Conservation (phyloP, 495 filamentous ascomycete genomes). For the Sporormia fimetaria region DNA sequence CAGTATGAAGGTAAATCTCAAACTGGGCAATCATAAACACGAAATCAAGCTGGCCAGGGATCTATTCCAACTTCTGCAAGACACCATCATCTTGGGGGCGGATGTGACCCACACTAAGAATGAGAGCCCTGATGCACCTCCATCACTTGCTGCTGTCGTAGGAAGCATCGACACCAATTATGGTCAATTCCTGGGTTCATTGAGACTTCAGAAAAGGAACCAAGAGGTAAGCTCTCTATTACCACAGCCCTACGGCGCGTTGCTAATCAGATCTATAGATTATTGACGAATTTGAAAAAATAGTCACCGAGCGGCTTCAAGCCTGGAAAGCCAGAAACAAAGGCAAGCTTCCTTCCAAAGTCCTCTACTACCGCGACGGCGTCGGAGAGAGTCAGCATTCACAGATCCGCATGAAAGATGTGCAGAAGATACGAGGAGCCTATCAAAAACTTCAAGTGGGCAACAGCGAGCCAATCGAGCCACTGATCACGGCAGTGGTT, state of each 20-base stretch:
- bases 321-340: not conserved
- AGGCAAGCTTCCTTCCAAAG: not conserved
- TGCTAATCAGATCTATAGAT: conserved; percentile 5
- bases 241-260: not conserved
- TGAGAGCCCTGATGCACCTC: conserved; percentile 1
- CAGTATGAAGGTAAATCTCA: conserved; percentile 8
- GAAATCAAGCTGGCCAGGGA: too few species aligned
- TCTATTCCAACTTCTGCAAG: not conserved
- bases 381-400: conserved; percentile 7
- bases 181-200: conserved; percentile 3
- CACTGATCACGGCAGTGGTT: not conserved
- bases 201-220: not conserved
- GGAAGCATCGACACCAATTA: not conserved
- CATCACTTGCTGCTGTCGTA: conserved; percentile 9
- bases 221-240: not conserved
- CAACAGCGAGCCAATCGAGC: not conserved
- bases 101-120: conserved; percentile 8
- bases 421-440: not conserved
- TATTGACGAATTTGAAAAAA: not conserved
- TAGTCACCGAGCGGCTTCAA: not conserved
- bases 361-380: conserved; percentile 10
- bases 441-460: not conserved
- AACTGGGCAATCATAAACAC: not conserved
- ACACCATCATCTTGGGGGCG: conserved; percentile 6
- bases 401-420: not conserved